Percentiles rank a stretch among this genome's conserved stretches.
These are phyloP conservation scores for Candolleomyces efflorescens DNA, from an alignment of 768 basidiomycete species.

Conservation along the genomic window DNA sequence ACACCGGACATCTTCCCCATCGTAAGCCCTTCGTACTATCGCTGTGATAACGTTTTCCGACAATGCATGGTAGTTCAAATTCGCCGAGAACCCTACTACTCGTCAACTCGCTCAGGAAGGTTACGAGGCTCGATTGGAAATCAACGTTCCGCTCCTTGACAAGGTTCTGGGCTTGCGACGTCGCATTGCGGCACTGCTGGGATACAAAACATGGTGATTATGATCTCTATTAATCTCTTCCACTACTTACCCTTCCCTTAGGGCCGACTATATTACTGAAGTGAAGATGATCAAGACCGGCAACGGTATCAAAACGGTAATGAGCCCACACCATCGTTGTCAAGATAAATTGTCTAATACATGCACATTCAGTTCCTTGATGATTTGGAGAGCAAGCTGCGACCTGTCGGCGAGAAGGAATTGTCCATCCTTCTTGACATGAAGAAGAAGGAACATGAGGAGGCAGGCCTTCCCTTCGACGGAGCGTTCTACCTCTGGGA, in stretches of 20 bases:
- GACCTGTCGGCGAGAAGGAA: constrained; percentile 69
- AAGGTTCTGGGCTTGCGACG: constrained; percentile 69
- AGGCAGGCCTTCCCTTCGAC: constrained; percentile 58
- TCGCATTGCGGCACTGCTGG: constrained; percentile 60
- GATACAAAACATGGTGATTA: constrained; percentile 64
- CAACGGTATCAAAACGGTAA: constrained; percentile 52
- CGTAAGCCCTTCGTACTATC: constrained; percentile 32
- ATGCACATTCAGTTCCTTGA: constrained; percentile 56
- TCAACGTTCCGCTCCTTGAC: constrained; percentile 68
- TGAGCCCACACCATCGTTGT: constrained; percentile 6
- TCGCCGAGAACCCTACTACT: constrained; percentile 64
- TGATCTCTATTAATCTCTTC: neutral
- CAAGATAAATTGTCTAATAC: neutral
- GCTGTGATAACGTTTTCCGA: neutral
- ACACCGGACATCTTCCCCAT: constrained; percentile 80
- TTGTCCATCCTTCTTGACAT: constrained; percentile 60
- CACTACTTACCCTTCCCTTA: constrained; percentile 9
- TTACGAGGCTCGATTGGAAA: constrained; percentile 60
- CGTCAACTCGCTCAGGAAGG: constrained; percentile 63
- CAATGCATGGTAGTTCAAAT: constrained; percentile 58
- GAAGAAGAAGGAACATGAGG: constrained; percentile 70
- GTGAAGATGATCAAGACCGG: constrained; percentile 81
- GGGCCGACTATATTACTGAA: constrained; percentile 82
- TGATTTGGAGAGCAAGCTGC: constrained; percentile 70
- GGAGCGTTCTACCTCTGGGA: constrained; percentile 82